Evolutionary conservation across 164 flowering plant genomes (phyloP).

Genomic region (Umbellularia californica): DNA sequence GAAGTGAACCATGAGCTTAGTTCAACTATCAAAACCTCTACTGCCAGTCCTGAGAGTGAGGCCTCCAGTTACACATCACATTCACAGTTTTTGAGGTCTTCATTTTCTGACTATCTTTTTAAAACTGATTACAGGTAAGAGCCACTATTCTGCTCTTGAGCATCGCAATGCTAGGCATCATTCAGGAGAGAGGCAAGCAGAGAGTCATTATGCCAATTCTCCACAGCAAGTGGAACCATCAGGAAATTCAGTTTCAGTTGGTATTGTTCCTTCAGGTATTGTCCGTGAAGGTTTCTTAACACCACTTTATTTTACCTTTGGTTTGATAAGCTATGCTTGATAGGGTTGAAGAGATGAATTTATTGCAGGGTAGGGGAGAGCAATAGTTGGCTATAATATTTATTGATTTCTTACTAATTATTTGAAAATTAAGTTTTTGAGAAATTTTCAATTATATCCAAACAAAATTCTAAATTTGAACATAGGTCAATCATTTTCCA

Average conservation of each 20-base stretch:
- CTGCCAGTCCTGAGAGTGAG: conserved; percentile 42
- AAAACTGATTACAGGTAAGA: conserved; percentile 30
- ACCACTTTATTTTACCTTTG: not conserved
- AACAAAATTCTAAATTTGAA: no score
- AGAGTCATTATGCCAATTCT: conserved; percentile 26
- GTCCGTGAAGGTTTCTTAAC: not conserved
- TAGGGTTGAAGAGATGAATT: no score
- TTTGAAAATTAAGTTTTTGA: no score
- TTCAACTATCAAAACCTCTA: conserved; percentile 21
- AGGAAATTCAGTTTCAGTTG: conserved; percentile 41
- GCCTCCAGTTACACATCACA: conserved; percentile 2
- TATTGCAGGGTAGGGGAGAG: no score
- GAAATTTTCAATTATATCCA: no score
- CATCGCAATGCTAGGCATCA: conserved; percentile 13
- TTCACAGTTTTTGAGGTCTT: conserved; percentile 4
- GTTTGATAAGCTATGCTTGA: no score
- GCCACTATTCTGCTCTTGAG: conserved; percentile 27
- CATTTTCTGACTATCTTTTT: conserved; percentile 1
- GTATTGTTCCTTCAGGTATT: conserved; percentile 49
- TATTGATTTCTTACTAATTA: no score
- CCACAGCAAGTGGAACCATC: conserved; percentile 47
- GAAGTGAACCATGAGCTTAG: conserved; percentile 34
- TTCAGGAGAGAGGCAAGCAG: conserved; percentile 25
- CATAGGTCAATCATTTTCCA: no score
- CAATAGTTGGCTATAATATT: no score